Base-by-base conservation (phyloP, 768 basidiomycete species). In the Rhodosporidiobolus sp. region DNA sequence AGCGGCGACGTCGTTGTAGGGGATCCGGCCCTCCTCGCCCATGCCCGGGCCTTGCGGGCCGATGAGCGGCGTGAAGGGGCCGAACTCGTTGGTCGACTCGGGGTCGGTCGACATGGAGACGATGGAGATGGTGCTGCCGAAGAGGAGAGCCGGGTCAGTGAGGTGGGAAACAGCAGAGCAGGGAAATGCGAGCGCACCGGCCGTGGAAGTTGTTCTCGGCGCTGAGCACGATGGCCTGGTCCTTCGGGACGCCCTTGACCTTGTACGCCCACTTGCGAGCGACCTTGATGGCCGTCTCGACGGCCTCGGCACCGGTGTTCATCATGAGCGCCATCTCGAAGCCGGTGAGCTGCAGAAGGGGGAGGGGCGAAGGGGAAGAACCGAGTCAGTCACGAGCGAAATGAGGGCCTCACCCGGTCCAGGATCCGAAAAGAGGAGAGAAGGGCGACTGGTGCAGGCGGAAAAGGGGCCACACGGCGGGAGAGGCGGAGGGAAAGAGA, bases 291-390 rank as follows among this genome's bases (percentile, higher is more conserved):
- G 89, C 87, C 0, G 94, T 96, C 83, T 99, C 96, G 65, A 98
- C 96, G 14, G 96, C 96, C 79, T 99, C 96, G 1, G 94, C 94
- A 57, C 95, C 95, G 1, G 95, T 98, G 85, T 99, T 99, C 94
- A 98, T 96, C 32, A 95, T 94, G 16, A 98, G 84, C 3, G 96
- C 92, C 88, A 93, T 94, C 73, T 95, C 79, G 71, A 76, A 70
- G 12, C 75, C 75, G 26, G 75, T 76, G 65, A 76, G 75, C 68
- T 72, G 56, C 22, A 14, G 3, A 34, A 2, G 53, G 4, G 9
- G 6, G 54, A n/a, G 32, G 4, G 12, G 26, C 0, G n/a, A 38
- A 48, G 45, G 30, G 45, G 24, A 19, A 68, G 45, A 38, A 35
- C n/a, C 11, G n/a, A 46, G 10, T n/a, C 12, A 19, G 1, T 43